Evolutionary conservation across 768 basidiomycete genomes (phyloP), one percentile per base, ranked within the genome.

Genomic region (Amanita exitialis): DNA sequence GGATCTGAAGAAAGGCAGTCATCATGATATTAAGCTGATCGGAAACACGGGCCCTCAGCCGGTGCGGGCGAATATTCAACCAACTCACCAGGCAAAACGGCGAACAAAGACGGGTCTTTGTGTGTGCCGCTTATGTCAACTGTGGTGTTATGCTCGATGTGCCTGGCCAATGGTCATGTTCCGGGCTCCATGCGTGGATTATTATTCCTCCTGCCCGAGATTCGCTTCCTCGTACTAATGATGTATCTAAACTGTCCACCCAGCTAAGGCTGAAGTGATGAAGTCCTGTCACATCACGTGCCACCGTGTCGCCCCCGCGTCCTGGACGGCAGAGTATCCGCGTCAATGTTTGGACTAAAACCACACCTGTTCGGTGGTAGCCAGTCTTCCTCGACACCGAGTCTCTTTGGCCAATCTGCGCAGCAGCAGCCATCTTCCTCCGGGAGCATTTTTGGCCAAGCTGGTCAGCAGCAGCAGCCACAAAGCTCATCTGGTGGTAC

Each of bases 271-370:
- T n/a, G n/a, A n/a, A n/a, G n/a, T n/a, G n/a, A n/a, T n/a, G n/a
- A n/a, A n/a, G n/a, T n/a, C n/a, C n/a, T 15, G 23, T 49, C 20
- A 50, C 49, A 30, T 30, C 49, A 50, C 41, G 49, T 41, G 49
- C 37, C 16, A 10, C 34, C 49, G 36, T 42, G 34, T 10, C 41
- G 3, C 37, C 32, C 38, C 32, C 42, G 18, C 23, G 30, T 30
- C 41, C 44, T n/a, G n/a, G n/a, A n/a, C n/a, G n/a, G n/a, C n/a
- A n/a, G n/a, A 32, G 39, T 34, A n/a, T 44, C 20, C 16, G 32
- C 56, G 30, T 62, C 73, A 16, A 67, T 70, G 23, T 75, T 76
- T 61, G 67, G 73, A 21, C 57, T 69, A 38, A 69, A 71, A 54
- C 64, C 71, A 30, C 57, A 67, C 23, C 56, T 73, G 48, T 77